Conservation (phyloP, 2,329 filamentous ascomycete species). For the Venturia nashicola region DNA sequence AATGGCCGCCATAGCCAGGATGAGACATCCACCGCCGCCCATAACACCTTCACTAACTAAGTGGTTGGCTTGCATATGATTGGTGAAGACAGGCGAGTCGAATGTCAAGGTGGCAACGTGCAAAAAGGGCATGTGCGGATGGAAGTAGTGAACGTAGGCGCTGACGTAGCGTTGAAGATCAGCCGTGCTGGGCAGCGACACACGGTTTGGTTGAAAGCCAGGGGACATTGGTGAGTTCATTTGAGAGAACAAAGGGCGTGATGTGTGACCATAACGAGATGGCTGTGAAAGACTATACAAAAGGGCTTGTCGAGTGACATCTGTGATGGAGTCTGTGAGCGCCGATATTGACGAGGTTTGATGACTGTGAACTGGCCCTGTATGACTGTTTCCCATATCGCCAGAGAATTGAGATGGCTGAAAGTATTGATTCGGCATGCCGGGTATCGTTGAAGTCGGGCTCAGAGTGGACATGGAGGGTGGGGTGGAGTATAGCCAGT, state of each 20-base stretch:
- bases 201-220: slow-evolving; percentile 19
- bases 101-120: slow-evolving; percentile 88
- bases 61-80: slow-evolving; percentile 45
- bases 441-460: slow-evolving; percentile 53
- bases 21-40: slow-evolving; percentile 74
- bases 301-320: slow-evolving; percentile 51
- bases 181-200: slow-evolving; percentile 58
- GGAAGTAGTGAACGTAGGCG: slow-evolving; percentile 83
- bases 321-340: slow-evolving; percentile 53
- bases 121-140: slow-evolving; percentile 88
- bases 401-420: slow-evolving; percentile 40
- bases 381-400: slow-evolving; percentile 34
- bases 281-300: slow-evolving; percentile 49
- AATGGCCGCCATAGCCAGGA: slow-evolving; percentile 79
- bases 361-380: slow-evolving; percentile 35
- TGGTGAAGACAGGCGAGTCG: slow-evolving; percentile 58
- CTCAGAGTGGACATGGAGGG: slow-evolving; percentile 65
- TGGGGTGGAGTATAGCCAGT: slow-evolving; percentile 65
- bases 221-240: slow-evolving; percentile 40
- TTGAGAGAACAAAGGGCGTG: slow-evolving; percentile 45
- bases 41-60: slow-evolving; percentile 28
- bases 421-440: slow-evolving; percentile 52
- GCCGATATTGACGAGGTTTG: slow-evolving; percentile 45
- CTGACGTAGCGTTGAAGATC: slow-evolving; percentile 85
- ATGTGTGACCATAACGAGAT: slow-evolving; percentile 37